A percentile compares a stretch with the other conserved stretches of the same genome.
Conservation (phyloP, 148 eudicot species). For the Hydrangea macrophylla region DNA sequence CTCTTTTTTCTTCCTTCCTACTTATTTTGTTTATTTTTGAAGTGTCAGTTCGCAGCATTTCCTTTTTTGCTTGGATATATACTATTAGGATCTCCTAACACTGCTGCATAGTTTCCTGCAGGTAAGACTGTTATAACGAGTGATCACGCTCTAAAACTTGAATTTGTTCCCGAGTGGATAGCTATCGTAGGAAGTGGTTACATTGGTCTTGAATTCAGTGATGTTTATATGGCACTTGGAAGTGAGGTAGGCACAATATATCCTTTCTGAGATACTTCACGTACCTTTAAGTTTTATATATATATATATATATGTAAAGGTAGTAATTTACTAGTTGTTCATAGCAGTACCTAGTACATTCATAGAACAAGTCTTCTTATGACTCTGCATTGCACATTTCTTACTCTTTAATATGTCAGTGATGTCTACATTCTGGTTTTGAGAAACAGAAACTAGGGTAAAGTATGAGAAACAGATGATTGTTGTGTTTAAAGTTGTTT, state of each 20-base stretch:
- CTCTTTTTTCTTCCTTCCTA: background rate
- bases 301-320: background rate
- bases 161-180: conserved; percentile 96
- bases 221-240: conserved; percentile 99
- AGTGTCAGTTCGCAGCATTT: background rate
- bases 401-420: background rate
- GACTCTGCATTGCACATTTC: background rate
- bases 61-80: no score
- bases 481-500: no score
- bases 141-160: conserved; percentile 98
- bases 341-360: background rate
- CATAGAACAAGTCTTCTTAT: background rate
- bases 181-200: conserved; percentile 99
- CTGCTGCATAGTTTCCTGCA: conserved; percentile 30
- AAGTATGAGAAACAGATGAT: background rate
- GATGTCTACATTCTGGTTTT: background rate
- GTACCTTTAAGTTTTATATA: no score
- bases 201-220: conserved; percentile 99
- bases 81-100: background rate
- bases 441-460: background rate
- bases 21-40: no score
- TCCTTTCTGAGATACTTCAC: background rate
- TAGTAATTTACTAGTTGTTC: background rate
- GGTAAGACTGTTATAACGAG: conserved; percentile 99
- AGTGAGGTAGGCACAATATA: conserved; percentile 69